Conservation (phyloP, 1,139 yeast species). For the Suhomyces panamericanus region DNA sequence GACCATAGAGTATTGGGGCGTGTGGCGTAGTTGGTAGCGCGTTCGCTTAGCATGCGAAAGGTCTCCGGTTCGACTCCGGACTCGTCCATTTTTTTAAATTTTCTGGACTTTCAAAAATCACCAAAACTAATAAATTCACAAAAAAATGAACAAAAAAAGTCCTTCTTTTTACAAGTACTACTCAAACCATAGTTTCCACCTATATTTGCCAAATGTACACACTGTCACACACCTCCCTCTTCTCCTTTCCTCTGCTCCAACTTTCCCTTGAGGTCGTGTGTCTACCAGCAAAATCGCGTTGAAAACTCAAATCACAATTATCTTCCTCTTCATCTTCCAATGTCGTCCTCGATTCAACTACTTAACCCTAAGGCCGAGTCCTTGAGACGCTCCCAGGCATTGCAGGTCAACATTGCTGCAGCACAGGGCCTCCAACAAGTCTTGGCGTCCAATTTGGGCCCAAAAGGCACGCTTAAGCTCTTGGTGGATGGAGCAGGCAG, state of each 20-base stretch:
- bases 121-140: not conserved
- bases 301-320: constrained; percentile 9
- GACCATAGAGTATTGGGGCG: constrained; percentile 79
- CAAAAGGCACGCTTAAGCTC: constrained; percentile 95
- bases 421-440: constrained; percentile 97
- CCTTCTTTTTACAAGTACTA: not conserved
- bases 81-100: constrained; percentile 57
- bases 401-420: constrained; percentile 91
- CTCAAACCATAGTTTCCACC: too few species aligned
- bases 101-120: too few species aligned
- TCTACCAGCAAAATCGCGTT: constrained; percentile 11
- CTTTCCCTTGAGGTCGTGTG: constrained; percentile 1
- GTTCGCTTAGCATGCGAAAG: constrained; percentile 88
- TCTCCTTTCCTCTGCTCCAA: not conserved
- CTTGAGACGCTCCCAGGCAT: constrained; percentile 88
- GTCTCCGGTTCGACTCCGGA: constrained; percentile 90
- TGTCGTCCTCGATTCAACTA: constrained; percentile 74
- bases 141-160: too few species aligned
- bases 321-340: constrained; percentile 49
- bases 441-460: constrained; percentile 88
- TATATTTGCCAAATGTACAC: not conserved
- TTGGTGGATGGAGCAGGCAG: constrained; percentile 96
- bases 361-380: constrained; percentile 97
- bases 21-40: constrained; percentile 94
- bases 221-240: not conserved